phyloP scores from a whole-genome alignment of 2,329 filamentous ascomycete species.

The Hirsutella minnesotensis region DNA sequence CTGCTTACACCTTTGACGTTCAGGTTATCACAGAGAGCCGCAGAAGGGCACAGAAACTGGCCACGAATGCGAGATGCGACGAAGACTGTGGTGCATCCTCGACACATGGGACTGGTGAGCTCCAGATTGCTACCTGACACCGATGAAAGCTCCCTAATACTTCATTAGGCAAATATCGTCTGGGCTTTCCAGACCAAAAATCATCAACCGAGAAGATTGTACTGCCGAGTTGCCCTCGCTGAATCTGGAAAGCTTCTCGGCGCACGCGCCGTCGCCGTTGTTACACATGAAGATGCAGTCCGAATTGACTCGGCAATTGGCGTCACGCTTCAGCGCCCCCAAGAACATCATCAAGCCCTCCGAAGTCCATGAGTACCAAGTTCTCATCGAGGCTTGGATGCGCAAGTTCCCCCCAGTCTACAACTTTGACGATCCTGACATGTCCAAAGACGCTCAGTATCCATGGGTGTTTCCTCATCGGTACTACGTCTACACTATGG shows the following conservation, averaged over 20 bases:
- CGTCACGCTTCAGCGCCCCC: conserved; percentile 13
- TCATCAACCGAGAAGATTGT: conserved; percentile 18
- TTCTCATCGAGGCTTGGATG: conserved; percentile 27
- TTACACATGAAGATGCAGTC: conserved; percentile 19
- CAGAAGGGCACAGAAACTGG: conserved; percentile 9
- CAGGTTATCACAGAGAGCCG: conserved; percentile 14
- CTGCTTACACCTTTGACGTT: not conserved
- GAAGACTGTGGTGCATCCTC: conserved; percentile 19
- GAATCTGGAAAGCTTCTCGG: conserved; percentile 11
- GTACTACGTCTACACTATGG: conserved; percentile 30
- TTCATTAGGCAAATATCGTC: conserved; percentile 19
- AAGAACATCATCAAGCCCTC: conserved; percentile 14
- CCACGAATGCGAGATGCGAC: conserved; percentile 19
- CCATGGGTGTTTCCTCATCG: conserved; percentile 33
- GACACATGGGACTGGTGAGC: conserved; percentile 22
- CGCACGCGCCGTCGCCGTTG: conserved; percentile 14
- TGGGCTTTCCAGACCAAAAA: conserved; percentile 16
- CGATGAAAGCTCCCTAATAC: not conserved
- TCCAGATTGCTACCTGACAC: not conserved
- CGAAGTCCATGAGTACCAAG: conserved; percentile 15
- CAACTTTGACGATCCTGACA: conserved; percentile 25
- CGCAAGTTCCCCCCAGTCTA: conserved; percentile 28
- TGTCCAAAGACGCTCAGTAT: conserved; percentile 23
- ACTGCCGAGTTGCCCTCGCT: conserved; percentile 15
- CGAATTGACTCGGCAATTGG: conserved; percentile 11